Evolutionary conservation across 148 eudicot species (phyloP).

Genomic region (Fagopyrum esculentum): DNA sequence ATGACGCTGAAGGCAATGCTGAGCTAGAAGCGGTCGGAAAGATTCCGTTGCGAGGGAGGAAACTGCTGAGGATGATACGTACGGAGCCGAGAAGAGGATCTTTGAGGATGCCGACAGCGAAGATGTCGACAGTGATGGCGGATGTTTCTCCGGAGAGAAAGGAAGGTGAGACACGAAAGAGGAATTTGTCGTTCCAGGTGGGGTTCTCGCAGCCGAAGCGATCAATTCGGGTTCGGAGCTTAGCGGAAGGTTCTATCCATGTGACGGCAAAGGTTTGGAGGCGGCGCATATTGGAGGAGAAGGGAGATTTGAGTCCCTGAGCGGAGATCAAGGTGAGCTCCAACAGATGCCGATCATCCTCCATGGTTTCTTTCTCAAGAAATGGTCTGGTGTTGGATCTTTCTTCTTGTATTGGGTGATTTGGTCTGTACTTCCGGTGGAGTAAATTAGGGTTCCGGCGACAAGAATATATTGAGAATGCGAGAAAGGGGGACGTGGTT

Average conservation of each 20-base stretch:
- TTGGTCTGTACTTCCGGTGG: not conserved
- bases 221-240: conserved; percentile 65
- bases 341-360: conserved; percentile 37
- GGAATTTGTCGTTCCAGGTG: conserved; percentile 86
- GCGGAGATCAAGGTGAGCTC: conserved; percentile 89
- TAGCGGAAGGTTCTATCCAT: conserved; percentile 41
- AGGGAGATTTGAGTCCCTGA: conserved; percentile 55
- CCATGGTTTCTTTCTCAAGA: conserved; percentile 14
- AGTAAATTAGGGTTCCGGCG: conserved; percentile 11
- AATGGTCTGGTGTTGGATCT: not conserved
- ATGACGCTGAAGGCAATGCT: not conserved
- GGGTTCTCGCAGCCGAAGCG: conserved; percentile 57
- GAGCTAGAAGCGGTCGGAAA: not conserved
- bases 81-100: conserved; percentile 71
- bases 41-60: conserved; percentile 4
- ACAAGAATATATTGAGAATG: not conserved
- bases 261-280: conserved; percentile 66
- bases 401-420: not conserved
- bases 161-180: conserved; percentile 53
- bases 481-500: not conserved
- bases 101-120: conserved; percentile 54
- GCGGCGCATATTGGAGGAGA: conserved; percentile 37
- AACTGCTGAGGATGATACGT: conserved; percentile 47
- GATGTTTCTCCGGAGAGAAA: conserved; percentile 64
- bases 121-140: conserved; percentile 64